Conservation (phyloP, 1,284 basidiomycete species). For the Mrakiaceae sp. region DNA sequence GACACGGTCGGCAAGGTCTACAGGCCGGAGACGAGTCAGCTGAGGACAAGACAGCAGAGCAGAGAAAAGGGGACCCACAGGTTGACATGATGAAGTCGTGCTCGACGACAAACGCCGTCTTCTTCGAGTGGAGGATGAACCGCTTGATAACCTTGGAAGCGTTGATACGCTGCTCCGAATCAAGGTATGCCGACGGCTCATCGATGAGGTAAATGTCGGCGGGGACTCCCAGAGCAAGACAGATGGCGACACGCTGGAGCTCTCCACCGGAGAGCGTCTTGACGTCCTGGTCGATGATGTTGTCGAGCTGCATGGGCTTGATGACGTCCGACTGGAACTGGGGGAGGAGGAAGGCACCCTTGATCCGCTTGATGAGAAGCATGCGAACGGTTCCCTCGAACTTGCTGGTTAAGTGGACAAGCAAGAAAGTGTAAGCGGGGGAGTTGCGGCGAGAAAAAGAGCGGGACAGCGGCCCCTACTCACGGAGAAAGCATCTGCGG, state of each 20-base stretch:
- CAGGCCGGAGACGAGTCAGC: conserved; percentile 30
- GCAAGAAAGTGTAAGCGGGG: neutral
- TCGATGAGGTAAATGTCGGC: conserved; percentile 84
- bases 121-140: conserved; percentile 86
- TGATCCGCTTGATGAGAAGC: conserved; percentile 86
- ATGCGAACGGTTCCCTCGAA: conserved; percentile 88
- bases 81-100: conserved; percentile 84
- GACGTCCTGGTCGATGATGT: conserved; percentile 90
- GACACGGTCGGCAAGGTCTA: conserved; percentile 81
- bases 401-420: conserved; percentile 47
- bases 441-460: no score
- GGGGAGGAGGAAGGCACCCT: conserved; percentile 59
- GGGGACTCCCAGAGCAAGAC: conserved; percentile 67
- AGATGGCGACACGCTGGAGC: conserved; percentile 88
- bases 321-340: conserved; percentile 95
- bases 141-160: conserved; percentile 95
- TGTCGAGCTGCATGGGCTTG: conserved; percentile 85
- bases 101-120: conserved; percentile 94
- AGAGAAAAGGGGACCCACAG: conserved; percentile 17
- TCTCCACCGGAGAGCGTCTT: conserved; percentile 94
- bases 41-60: neutral
- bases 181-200: conserved; percentile 58
- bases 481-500: conserved; percentile 53
- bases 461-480: neutral
- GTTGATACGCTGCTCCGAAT: conserved; percentile 96